Percentiles rank a stretch among this genome's conserved stretches.
These are phyloP conservation scores for Onygenales sp. DNA, from an alignment of 2,329 filamentous ascomycete genomes.

Conservation along the genomic window DNA sequence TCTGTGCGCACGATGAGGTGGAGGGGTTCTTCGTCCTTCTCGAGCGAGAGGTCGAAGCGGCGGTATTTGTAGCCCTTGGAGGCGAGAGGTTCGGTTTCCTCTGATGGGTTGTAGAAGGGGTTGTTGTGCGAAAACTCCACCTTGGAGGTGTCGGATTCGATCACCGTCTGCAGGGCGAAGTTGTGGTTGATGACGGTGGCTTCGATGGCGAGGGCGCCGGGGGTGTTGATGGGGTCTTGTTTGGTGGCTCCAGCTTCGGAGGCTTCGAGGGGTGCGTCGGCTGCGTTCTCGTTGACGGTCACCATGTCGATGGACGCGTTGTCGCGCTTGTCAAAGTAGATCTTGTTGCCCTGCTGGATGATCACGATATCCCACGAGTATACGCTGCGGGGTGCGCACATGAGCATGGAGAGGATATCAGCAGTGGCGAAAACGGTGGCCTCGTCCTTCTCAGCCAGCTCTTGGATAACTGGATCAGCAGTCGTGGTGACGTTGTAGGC, in stretches of 20 bases:
- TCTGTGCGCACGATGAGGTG: constrained; percentile 91
- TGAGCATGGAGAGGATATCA: constrained; percentile 96
- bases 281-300: constrained; percentile 97
- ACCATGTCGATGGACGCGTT: constrained; percentile 93
- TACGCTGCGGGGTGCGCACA: constrained; percentile 93
- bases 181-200: constrained; percentile 99
- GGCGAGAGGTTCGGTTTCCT: constrained; percentile 87
- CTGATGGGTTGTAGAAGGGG: constrained; percentile 91
- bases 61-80: constrained; percentile 99
- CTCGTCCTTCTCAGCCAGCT: constrained; percentile 90
- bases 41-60: constrained; percentile 88
- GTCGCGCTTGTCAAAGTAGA: constrained; percentile 98
- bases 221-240: constrained; percentile 92
- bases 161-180: constrained; percentile 91
- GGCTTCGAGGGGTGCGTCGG: constrained; percentile 84
- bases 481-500: constrained; percentile 98
- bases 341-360: constrained; percentile 83
- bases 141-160: constrained; percentile 69
- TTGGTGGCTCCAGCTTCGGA: constrained; percentile 55
- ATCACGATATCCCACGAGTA: constrained; percentile 99
- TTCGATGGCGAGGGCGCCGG: constrained; percentile 85
- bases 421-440: constrained; percentile 95
- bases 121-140: constrained; percentile 79
- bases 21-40: constrained; percentile 81
- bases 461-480: constrained; percentile 91